Percentiles rank a stretch among this genome's conserved stretches.
Conservation (phyloP, 257 asterid species). For the Solanum virginianum region DNA sequence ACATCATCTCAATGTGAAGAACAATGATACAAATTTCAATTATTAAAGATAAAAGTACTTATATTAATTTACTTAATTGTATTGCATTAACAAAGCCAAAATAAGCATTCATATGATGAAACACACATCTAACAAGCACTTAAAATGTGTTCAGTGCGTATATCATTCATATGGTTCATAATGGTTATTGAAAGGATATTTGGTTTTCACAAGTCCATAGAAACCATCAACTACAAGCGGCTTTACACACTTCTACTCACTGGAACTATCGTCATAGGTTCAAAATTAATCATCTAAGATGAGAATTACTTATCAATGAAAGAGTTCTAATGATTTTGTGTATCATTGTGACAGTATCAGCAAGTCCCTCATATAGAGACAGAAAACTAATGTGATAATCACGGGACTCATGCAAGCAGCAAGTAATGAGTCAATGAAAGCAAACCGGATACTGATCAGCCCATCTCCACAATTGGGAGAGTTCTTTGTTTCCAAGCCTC, state of each 20-base stretch:
- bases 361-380: neutral
- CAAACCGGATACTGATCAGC: conserved; percentile 94
- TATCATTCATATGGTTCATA: neutral
- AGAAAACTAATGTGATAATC: neutral
- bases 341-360: neutral
- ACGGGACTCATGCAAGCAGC: neutral
- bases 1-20: neutral
- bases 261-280: neutral
- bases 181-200: neutral
- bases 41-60: neutral
- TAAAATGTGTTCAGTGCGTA: neutral
- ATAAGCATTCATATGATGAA: neutral
- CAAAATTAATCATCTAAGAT: neutral
- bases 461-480: conserved; percentile 95
- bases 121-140: neutral
- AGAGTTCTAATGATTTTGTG: neutral
- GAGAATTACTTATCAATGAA: neutral
- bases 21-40: neutral
- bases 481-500: conserved; percentile 96
- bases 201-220: neutral
- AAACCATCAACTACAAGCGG: neutral
- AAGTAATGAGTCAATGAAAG: neutral
- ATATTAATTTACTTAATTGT: neutral
- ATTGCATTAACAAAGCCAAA: neutral
- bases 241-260: neutral